Conservation (phyloP, 257 asterid species). For the Nemophila menziesii region DNA sequence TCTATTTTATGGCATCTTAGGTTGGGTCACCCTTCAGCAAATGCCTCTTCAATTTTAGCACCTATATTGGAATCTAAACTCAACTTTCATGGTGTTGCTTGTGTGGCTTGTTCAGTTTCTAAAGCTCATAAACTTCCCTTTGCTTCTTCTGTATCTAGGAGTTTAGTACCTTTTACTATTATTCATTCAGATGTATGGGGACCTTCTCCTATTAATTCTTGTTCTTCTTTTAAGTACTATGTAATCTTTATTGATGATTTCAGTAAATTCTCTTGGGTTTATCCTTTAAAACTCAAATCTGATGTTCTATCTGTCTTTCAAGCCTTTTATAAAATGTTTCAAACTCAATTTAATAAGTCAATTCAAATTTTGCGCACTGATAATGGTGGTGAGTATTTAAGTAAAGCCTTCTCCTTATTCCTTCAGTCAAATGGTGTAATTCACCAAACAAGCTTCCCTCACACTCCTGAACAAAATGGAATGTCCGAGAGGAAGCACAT, state of each 20-base stretch:
- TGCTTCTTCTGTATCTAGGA: too few relatives aligned
- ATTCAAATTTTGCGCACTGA: background rate
- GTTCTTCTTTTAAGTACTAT: too few relatives aligned
- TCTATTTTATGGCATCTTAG: too few relatives aligned
- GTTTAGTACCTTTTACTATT: too few relatives aligned
- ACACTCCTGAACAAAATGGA: background rate
- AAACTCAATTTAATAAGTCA: background rate
- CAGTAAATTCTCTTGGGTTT: background rate
- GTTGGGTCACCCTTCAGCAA: too few relatives aligned
- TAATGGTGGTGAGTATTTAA: background rate
- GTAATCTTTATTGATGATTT: conserved; percentile 2
- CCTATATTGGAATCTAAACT: too few relatives aligned
- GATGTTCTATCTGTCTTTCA: background rate
- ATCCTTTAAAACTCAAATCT: background rate
- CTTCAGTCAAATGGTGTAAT: background rate
- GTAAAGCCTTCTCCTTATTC: background rate
- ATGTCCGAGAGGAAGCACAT: background rate
- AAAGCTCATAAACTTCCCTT: too few relatives aligned
- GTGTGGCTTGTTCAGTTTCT: too few relatives aligned
- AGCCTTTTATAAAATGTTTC: background rate
- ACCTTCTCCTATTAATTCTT: too few relatives aligned
- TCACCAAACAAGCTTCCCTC: background rate
- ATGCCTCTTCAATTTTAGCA: too few relatives aligned
- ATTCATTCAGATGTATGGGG: too few relatives aligned
- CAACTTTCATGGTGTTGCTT: too few relatives aligned